These are phyloP conservation scores for Clitopilus hobsonii DNA, from an alignment of 768 basidiomycete species.

Conservation along the genomic window DNA sequence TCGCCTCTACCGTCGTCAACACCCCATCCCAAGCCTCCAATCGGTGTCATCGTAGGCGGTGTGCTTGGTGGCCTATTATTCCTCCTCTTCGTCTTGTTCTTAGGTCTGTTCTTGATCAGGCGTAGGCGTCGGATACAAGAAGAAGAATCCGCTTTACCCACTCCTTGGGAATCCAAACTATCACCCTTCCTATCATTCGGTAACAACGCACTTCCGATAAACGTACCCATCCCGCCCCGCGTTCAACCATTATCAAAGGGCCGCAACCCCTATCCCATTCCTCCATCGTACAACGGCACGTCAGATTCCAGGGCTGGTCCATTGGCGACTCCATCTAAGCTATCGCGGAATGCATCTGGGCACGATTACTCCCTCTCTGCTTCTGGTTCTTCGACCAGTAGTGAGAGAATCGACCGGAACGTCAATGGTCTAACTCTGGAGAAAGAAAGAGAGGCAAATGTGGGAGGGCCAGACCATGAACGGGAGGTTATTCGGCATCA, in stretches of 20 bases:
- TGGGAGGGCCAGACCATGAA: neutral
- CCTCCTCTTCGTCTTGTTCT: constrained; percentile 8
- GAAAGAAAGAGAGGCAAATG: neutral
- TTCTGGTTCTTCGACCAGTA: neutral
- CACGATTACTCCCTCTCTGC: neutral
- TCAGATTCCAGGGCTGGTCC: neutral
- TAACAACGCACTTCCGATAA: neutral
- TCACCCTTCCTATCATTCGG: neutral
- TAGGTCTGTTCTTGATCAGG: constrained; percentile 1
- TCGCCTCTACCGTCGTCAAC: constrained; percentile 1
- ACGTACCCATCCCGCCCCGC: too few relatives aligned
- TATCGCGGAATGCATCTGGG: too few relatives aligned
- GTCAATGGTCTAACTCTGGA: too few relatives aligned
- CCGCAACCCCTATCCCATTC: neutral
- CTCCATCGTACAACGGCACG: too few relatives aligned
- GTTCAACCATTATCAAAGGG: too few relatives aligned
- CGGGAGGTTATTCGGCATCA: neutral
- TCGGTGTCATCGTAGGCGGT: constrained; percentile 16
- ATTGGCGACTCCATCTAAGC: neutral
- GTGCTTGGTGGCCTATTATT: constrained; percentile 16
- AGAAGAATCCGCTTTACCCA: neutral
- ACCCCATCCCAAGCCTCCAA: constrained; percentile 1
- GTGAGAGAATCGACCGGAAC: neutral
- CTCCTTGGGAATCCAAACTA: neutral
- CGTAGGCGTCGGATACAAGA: neutral